Evolutionary conservation across 371 early-diverging fungal species (phyloP), one percentile per base, ranked within the genome.

Genomic region (Rhizomucor pusillus): DNA sequence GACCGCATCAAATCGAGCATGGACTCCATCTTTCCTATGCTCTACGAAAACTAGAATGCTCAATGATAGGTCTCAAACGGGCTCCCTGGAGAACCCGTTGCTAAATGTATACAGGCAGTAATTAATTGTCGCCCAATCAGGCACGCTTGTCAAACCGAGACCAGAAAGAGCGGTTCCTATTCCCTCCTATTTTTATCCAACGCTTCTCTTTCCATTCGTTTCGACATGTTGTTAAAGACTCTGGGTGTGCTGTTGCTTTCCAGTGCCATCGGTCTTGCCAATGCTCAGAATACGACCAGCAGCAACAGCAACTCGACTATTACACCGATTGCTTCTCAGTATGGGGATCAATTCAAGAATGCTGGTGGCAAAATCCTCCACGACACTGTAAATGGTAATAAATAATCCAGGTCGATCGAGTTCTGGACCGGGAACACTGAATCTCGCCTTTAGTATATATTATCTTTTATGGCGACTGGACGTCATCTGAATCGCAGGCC

Each of bases 401-500:
- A n/a, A n/a, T n/a, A n/a, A n/a, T n/a, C n/a, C n/a, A n/a, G n/a
- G n/a, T n/a, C n/a, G n/a, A n/a, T n/a, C n/a, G n/a, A n/a, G n/a
- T n/a, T n/a, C n/a, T 44, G 1, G 12, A 2, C 12, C 37, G 16
- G 14, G n/a, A n/a, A 20, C 20, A 5, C 14, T 34, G 14, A 6
- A 40, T 41, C 19, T 14, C 11, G 3, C 12, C 19, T 3, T 18
- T 50, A 78, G 79, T 67, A 3, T 78, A 78, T 54, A 52, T 77
- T 36, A 70, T 81, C 33, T 81, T 75, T 51, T 81, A 81, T 54
- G 82, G 82, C 33, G 57, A 71, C 24, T 79, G 80, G 80, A 52
- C 60, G 18, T 68, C 72, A 18, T 13, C 50, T 36, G 51, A 76
- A 24, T 43, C 59, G 33, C 54, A 57, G 18, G 53, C 57, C 39